phyloP scores from a whole-genome alignment of 2,329 filamentous ascomycete genomes.

The Colletotrichum sp. region DNA sequence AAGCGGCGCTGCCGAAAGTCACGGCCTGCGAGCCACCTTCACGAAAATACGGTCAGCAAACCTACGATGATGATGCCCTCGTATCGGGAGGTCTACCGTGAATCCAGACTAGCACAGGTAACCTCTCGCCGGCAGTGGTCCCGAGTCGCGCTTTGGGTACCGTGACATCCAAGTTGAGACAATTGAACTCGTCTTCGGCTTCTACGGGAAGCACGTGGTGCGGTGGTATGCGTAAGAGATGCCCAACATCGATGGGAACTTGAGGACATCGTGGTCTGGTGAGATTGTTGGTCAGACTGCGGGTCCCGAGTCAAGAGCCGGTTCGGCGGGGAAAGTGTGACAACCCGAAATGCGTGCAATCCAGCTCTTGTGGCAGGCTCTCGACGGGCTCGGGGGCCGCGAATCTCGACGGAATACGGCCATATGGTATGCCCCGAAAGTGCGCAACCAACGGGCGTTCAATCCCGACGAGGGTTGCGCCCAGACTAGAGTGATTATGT shows the following conservation, averaged over 20 bases:
- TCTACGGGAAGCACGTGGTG: conserved; percentile 26
- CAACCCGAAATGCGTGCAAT: conserved; percentile 12
- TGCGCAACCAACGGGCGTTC: background rate
- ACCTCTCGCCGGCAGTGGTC: background rate
- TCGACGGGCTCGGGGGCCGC: background rate
- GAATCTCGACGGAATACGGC: conserved; percentile 1
- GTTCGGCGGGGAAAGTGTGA: background rate
- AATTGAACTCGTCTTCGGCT: conserved; percentile 45
- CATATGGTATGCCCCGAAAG: conserved; percentile 14
- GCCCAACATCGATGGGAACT: conserved; percentile 41
- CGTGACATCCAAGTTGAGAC: conserved; percentile 46
- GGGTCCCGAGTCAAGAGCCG: background rate
- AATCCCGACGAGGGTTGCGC: background rate
- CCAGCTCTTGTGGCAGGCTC: background rate
- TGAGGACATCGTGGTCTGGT: conserved; percentile 48
- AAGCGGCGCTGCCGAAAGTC: conserved; percentile 46
- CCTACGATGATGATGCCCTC: background rate
- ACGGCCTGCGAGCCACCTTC: conserved; percentile 47
- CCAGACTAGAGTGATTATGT: background rate
- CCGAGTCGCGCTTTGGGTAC: conserved; percentile 21
- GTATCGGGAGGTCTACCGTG: conserved; percentile 35
- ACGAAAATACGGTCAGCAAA: background rate
- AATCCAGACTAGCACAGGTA: conserved; percentile 50
- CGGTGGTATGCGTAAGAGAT: conserved; percentile 46
- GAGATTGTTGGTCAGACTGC: background rate